Evolutionary conservation across 345 rosid species (phyloP).

Genomic region (Brassica carinata): DNA sequence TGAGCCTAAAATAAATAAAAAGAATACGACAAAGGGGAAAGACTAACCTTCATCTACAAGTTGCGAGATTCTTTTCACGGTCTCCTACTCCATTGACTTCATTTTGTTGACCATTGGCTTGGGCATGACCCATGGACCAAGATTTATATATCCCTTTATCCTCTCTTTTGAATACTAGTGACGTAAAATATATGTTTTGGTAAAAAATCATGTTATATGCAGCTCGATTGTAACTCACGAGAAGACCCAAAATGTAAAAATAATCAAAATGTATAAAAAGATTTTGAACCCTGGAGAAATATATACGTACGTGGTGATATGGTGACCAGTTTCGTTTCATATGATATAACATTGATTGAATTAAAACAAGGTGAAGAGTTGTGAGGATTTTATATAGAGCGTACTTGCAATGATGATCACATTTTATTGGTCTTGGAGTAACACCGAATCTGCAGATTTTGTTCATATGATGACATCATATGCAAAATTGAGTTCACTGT

Average conservation of each 20-base stretch:
- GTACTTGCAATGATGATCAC: conserved; percentile 17
- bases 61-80: conserved; percentile 35
- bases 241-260: neutral
- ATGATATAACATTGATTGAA: conserved; percentile 17
- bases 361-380: conserved; percentile 6
- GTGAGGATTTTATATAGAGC: conserved; percentile 22
- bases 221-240: neutral
- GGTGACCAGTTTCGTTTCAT: neutral
- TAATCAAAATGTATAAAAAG: neutral
- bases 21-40: conserved; percentile 20
- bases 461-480: conserved; percentile 42
- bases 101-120: conserved; percentile 16
- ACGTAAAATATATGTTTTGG: neutral
- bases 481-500: conserved; percentile 33
- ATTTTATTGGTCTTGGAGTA: conserved; percentile 16
- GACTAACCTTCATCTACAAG: conserved; percentile 31
- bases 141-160: neutral
- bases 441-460: conserved; percentile 21
- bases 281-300: neutral
- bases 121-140: conserved; percentile 22
- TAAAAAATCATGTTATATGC: neutral
- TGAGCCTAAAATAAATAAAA: conserved; percentile 1
- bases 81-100: conserved; percentile 33
- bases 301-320: neutral
- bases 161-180: neutral